A percentile compares a stretch with the other conserved stretches of the same genome.
These are phyloP conservation scores for Echinosophora koreensis DNA, from an alignment of 306 rosid species.

Conservation along the genomic window DNA sequence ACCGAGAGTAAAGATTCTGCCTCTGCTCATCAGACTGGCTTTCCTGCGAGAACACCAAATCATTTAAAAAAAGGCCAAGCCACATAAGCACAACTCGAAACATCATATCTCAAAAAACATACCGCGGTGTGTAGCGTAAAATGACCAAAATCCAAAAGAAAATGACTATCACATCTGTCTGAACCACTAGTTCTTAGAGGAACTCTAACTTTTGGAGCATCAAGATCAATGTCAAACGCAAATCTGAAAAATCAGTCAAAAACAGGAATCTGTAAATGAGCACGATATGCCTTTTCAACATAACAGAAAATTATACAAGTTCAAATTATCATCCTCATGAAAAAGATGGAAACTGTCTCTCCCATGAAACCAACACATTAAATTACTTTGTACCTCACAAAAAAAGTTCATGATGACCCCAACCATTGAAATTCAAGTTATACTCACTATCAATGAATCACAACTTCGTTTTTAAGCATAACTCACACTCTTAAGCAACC, in stretches of 20 bases:
- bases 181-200: conserved; percentile 78
- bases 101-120: conserved; percentile 42
- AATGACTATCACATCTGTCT: conserved; percentile 79
- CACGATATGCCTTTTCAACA: conserved; percentile 12
- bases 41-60: conserved; percentile 64
- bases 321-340: background rate
- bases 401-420: no score
- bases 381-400: background rate
- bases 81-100: conserved; percentile 42
- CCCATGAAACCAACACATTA: background rate
- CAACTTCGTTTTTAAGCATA: background rate
- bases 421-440: background rate
- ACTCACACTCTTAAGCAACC: background rate
- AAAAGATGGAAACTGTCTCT: conserved; percentile 16
- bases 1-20: conserved; percentile 81
- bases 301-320: background rate
- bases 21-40: conserved; percentile 69
- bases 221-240: conserved; percentile 94
- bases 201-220: conserved; percentile 97
- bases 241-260: conserved; percentile 69
- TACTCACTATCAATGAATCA: background rate
- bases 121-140: conserved; percentile 90
- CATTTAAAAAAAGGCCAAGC: conserved; percentile 45
- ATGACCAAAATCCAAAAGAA: conserved; percentile 96
- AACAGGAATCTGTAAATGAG: conserved; percentile 36